A percentile compares a stretch with the other conserved stretches of the same genome.
These are phyloP conservation scores for Penicillium soppii DNA, from an alignment of 495 filamentous ascomycete species.

Conservation along the genomic window DNA sequence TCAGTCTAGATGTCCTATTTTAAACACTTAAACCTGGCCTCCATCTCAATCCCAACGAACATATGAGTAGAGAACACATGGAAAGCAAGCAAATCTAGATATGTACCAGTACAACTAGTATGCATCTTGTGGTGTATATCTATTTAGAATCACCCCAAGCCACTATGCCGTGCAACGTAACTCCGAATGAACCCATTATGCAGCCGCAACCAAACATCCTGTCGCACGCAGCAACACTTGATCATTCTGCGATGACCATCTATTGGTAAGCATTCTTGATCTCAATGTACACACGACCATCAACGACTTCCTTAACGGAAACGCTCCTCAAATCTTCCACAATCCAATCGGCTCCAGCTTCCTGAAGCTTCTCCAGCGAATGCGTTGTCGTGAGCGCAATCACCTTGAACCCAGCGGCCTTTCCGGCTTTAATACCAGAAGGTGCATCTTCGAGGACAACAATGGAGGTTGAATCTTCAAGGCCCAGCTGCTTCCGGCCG, in stretches of 20 bases:
- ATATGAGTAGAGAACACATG: background rate
- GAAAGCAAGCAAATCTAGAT: background rate
- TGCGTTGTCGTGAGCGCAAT: constrained; percentile 87
- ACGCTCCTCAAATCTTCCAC: constrained; percentile 77
- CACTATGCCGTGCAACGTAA: constrained; percentile 7
- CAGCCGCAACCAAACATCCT: background rate
- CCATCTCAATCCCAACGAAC: background rate
- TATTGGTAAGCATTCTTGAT: constrained; percentile 47
- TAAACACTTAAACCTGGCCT: background rate
- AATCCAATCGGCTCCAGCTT: constrained; percentile 83
- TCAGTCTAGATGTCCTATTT: background rate
- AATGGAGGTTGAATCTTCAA: constrained; percentile 54
- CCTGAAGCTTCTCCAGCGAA: constrained; percentile 63
- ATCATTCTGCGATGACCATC: constrained; percentile 2
- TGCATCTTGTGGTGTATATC: constrained; percentile 2
- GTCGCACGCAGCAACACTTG: background rate
- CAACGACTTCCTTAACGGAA: constrained; percentile 50
- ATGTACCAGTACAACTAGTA: background rate
- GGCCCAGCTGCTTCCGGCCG: constrained; percentile 61
- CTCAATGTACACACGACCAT: constrained; percentile 56
- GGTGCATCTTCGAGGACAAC: constrained; percentile 92
- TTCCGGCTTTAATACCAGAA: constrained; percentile 85
- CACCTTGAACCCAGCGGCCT: constrained; percentile 86
- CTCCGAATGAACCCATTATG: constrained; percentile 1
- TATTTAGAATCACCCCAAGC: background rate